Percentiles rank a stretch among this genome's conserved stretches.
phyloP scores from a whole-genome alignment of 2,329 filamentous ascomycete species.

The Neopestalotiopsis rosae region DNA sequence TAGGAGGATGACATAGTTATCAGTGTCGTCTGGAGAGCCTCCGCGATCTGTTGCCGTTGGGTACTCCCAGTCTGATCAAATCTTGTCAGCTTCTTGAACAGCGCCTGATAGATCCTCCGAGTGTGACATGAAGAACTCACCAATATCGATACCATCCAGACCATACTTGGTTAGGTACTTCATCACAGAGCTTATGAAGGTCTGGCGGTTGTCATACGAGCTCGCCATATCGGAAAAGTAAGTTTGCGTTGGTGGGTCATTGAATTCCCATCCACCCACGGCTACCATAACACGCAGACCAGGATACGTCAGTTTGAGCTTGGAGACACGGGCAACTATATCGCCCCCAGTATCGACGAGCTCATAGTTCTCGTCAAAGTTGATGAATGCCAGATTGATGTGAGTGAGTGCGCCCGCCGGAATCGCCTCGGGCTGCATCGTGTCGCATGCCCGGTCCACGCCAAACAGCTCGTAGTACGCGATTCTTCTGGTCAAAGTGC shows the following conservation, averaged over 20 bases:
- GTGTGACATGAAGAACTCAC: no score
- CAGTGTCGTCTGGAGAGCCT: no score
- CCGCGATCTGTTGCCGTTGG: no score
- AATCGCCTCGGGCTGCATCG: constrained; percentile 31
- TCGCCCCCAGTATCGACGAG: background rate
- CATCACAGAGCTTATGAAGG: no score
- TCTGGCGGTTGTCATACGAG: background rate
- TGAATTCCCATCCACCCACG: constrained; percentile 13
- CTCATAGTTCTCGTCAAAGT: constrained; percentile 31
- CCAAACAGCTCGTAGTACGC: constrained; percentile 35
- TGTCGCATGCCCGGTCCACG: constrained; percentile 19
- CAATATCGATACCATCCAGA: no score
- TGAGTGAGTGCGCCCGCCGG: constrained; percentile 35
- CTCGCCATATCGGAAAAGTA: constrained; percentile 33
- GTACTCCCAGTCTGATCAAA: no score
- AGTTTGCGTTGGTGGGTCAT: constrained; percentile 8
- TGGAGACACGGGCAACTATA: constrained; percentile 14
- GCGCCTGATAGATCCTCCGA: no score
- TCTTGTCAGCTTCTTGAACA: no score
- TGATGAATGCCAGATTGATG: constrained; percentile 40
- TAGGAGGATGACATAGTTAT: no score
- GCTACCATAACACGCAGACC: constrained; percentile 35
- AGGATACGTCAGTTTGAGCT: constrained; percentile 31
- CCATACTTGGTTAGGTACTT: no score
- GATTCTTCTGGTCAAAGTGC: constrained; percentile 10